Base-by-base conservation (phyloP, 2,329 filamentous ascomycete species). In the Cladorrhinum sp. region DNA sequence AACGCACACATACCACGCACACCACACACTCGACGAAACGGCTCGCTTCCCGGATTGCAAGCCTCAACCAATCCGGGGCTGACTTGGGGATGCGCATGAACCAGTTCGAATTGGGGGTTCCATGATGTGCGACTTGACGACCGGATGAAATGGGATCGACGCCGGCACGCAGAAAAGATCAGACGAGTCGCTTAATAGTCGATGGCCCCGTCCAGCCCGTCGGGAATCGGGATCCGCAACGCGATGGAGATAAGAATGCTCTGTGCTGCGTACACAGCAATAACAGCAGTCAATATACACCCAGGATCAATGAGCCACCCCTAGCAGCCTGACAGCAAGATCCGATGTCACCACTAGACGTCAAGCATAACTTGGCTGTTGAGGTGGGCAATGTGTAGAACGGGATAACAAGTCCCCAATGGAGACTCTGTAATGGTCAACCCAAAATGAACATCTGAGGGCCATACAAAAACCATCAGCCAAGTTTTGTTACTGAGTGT, bases 101-200 rank as follows among this genome's bases (percentile, higher is more conserved):
- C 55, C 29, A 13, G 23, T 50, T 29, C 24, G 38, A 50, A 32
- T 55, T 41, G 41, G 32, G 56, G 58, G 49, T 48, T 32, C 36
- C 27, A 49, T 45, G 50, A 59, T 52, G 55, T 62, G 60, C 55
- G 57, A 64, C 62, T 58, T 51, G 53, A 52, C 48, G 41, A 56
- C 54, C 55, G 62, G 55, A 57, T 59, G 32, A 53, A 58, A 62
- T 27, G 50, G 10, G 62, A 64, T 64, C 57, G 62, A 58, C 62
- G 41, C n/a, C 49, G 50, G 51, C 49, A 50, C 20, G 53, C 50
- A 55, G 23, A 45, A 64, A 58, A 60, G 58, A 59, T 63, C 61
- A 63, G 61, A 63, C 58, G 58, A 63, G 49, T 63, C 61, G 61
- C 58, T 56, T 60, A 59, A 50, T 57, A 50, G 41, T 55, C 25